phyloP scores from a whole-genome alignment of 306 rosid species.

The Fagus crenata region DNA sequence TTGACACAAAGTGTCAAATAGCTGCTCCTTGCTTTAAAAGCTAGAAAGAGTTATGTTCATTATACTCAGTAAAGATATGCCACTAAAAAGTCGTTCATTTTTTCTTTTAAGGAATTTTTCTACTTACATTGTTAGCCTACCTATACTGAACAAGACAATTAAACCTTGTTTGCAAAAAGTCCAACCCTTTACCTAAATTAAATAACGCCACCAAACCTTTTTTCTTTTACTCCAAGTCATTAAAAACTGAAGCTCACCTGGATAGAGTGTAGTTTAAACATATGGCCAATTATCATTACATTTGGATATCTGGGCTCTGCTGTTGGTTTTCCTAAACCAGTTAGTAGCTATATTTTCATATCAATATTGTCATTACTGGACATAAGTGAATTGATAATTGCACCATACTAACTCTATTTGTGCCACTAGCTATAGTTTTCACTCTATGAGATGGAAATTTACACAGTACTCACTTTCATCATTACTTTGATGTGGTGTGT shows the following conservation, averaged over 20 bases:
- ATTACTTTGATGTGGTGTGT: constrained; percentile 22
- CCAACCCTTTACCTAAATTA: not conserved
- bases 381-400: not conserved
- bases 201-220: not conserved
- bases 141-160: not conserved
- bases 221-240: not conserved
- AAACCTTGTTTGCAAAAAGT: not conserved
- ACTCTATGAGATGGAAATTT: constrained; percentile 22
- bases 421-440: constrained; percentile 11
- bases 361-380: not conserved
- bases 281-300: not conserved
- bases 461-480: constrained; percentile 1
- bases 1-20: not conserved
- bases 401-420: not conserved
- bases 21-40: not conserved
- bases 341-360: not conserved
- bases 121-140: not conserved
- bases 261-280: not conserved
- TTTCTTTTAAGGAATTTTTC: not conserved
- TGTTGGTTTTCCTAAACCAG: not conserved
- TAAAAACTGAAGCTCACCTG: not conserved
- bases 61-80: not conserved
- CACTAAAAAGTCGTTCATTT: not conserved
- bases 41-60: not conserved
- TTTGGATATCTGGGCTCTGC: not conserved